Evolutionary conservation across 768 basidiomycete genomes (phyloP).

Genomic region (Nidula microcarpa): DNA sequence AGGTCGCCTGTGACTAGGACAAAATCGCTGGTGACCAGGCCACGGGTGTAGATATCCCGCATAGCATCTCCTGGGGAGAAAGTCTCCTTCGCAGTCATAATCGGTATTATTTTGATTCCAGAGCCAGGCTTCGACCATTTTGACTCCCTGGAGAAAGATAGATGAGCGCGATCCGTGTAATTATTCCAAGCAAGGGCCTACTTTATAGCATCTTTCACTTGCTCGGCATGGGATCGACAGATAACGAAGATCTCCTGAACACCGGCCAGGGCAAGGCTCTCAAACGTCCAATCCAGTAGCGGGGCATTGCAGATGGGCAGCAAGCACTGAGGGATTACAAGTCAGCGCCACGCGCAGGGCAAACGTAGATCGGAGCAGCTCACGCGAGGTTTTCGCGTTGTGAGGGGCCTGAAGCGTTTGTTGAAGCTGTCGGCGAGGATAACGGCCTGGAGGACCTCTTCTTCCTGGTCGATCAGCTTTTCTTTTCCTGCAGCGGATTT

Average conservation of each 20-base stretch:
- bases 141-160: constrained; percentile 51
- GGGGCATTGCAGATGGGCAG: constrained; percentile 94
- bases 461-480: constrained; percentile 64
- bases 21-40: constrained; percentile 87
- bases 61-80: constrained; percentile 89
- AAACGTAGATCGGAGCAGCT: constrained; percentile 18
- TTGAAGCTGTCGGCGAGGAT: constrained; percentile 97
- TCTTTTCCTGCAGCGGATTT: constrained; percentile 61
- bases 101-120: constrained; percentile 79
- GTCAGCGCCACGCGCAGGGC: constrained; percentile 7
- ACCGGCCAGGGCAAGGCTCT: constrained; percentile 89
- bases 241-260: constrained; percentile 97
- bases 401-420: constrained; percentile 89
- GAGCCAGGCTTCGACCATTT: constrained; percentile 82
- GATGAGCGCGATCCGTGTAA: constrained; percentile 6
- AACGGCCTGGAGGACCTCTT: constrained; percentile 90
- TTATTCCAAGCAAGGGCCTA: constrained; percentile 32
- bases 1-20: constrained; percentile 90
- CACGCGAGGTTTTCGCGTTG: constrained; percentile 82
- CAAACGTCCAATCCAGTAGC: constrained; percentile 94
- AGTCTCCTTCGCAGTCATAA: constrained; percentile 82
- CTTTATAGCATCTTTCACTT: constrained; percentile 83
- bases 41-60: constrained; percentile 90
- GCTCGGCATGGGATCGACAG: constrained; percentile 85
- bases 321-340: constrained; percentile 58